Evolutionary conservation across 2,329 filamentous ascomycete genomes (phyloP).

Genomic region (Orbilia brochopaga): DNA sequence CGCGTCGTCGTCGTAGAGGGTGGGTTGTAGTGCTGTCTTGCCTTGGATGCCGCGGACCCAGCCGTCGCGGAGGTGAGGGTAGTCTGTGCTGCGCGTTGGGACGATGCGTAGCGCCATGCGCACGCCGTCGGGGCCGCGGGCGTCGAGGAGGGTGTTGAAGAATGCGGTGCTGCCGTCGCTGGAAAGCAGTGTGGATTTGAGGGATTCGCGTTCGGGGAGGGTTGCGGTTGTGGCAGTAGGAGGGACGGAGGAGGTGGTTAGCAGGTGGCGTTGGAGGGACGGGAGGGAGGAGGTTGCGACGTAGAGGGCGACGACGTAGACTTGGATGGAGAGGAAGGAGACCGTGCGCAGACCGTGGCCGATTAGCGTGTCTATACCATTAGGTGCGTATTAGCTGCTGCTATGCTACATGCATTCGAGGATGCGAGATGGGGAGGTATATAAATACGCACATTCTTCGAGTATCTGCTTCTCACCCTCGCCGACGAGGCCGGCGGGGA

Average conservation of each 20-base stretch:
- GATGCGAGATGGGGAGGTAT: not conserved
- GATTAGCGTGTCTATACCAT: constrained; percentile 72
- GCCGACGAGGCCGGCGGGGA: constrained; percentile 7
- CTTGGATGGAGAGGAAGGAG: constrained; percentile 85
- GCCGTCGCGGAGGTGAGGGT: constrained; percentile 87
- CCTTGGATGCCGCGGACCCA: constrained; percentile 83
- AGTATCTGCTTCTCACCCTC: constrained; percentile 23
- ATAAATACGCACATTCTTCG: constrained; percentile 32
- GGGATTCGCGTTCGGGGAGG: constrained; percentile 75
- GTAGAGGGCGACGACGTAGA: constrained; percentile 94
- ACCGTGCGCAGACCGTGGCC: constrained; percentile 88
- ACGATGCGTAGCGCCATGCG: constrained; percentile 81
- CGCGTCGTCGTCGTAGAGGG: constrained; percentile 70
- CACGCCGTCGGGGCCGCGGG: constrained; percentile 62
- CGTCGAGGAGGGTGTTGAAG: constrained; percentile 34
- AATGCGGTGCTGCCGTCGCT: constrained; percentile 70
- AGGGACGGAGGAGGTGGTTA: constrained; percentile 27
- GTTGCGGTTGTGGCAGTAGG: constrained; percentile 76
- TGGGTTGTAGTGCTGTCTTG: constrained; percentile 56
- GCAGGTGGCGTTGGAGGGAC: constrained; percentile 75
- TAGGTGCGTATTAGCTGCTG: not conserved
- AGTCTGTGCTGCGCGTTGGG: constrained; percentile 92
- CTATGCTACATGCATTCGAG: not conserved
- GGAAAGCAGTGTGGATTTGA: constrained; percentile 70
- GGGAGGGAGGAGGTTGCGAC: constrained; percentile 82